Evolutionary conservation across 805 yeast species (phyloP), one percentile per base, ranked within the genome.

Genomic region (Tanozyma kutaoensis): DNA sequence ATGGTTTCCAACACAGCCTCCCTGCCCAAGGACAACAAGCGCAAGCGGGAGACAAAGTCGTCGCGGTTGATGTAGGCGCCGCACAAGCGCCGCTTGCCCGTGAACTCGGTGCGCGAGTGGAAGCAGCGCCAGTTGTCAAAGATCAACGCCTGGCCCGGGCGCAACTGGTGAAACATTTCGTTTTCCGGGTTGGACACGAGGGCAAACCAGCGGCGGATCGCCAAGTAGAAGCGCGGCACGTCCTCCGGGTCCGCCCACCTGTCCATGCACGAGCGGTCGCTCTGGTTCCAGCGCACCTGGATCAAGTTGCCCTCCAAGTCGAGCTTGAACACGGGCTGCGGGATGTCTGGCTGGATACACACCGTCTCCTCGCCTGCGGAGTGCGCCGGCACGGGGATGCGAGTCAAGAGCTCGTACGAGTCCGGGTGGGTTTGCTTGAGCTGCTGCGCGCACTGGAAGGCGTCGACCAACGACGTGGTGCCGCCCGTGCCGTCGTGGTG

Each of bases 61-160:
- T 76, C 84, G 29, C 77, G 55, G 45, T 72, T 72, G 35, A 70
- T 57, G 46, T 76, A 76, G 2, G 80, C 81, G 9, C 84, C 84
- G 45, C 84, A 76, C 66, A 76, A 62, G 38, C 80, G 53, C 45
- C 84, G 57, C 40, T 66, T 64, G 2, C 85, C 84, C 1, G 75
- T 66, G 32, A 75, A 73, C 33, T 62, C 74, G 24, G 72, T 69
- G 40, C 84, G 60, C 12, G 77, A 72, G 45, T 76, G 85, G 47
- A 76, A 58, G 13, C 72, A 71, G 39, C 85, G 48, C 82, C 84
- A 76, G 43, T 76, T 76, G 43, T 76, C 82, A 43, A 76, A 76
- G 22, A 76, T 67, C 36, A 76, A 48, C 25, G 74, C 66, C 38
- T 69, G 72, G 2, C 82, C 84, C 0, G 85, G 82, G 26, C 51